Base-by-base conservation (phyloP, 78 protist genomes). In the Dictyostelium intermedium region DNA sequence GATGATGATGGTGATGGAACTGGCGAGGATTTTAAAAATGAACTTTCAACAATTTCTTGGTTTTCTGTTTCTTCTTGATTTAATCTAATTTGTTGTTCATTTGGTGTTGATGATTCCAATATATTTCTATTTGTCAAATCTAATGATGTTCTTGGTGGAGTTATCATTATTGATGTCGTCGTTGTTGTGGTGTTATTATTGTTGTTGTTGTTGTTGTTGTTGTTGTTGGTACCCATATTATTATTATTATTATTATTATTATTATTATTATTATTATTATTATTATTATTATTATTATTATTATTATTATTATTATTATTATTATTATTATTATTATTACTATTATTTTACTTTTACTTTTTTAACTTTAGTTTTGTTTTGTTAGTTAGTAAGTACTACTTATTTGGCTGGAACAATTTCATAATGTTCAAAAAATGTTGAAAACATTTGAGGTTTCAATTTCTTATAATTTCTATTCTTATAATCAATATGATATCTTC, bases 401-500 rank as follows among this genome's bases (percentile, higher is more conserved):
- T 30, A 53, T 47, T 5, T 87, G 16, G 94, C 30, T 5, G 37
- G 10, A 1, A 89, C 81, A 50, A 89, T 89, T 69, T 89, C 87
- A 0, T 34, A 41, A 7, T 32, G 37, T 61, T 80, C 87, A 83
- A 41, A 66, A 18, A 69, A 34, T 34, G 53, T 35, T 39, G 50
- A 60, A 39, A 89, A 89, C 50, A 89, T 43, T 39, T 61, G 27
- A 32, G 78, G 5, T 70, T 89, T 89, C 34, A 89, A 47, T 80
- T 80, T 89, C 79, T 89, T 89, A 9, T 79, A n/a, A 35, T 89
- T 89, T 50, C 94, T 80, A 80, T 89, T 89, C 27, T 69, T 89
- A 45, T 63, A 63, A 30, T 89, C 94, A 20, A 89, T 78, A 23
- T 66, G 82, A n/a, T 79, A 34, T 37, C 77, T 89, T 27, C 94